These are phyloP conservation scores for Nigrospora oryzae DNA, from an alignment of 2,329 filamentous ascomycete genomes.

Conservation along the genomic window DNA sequence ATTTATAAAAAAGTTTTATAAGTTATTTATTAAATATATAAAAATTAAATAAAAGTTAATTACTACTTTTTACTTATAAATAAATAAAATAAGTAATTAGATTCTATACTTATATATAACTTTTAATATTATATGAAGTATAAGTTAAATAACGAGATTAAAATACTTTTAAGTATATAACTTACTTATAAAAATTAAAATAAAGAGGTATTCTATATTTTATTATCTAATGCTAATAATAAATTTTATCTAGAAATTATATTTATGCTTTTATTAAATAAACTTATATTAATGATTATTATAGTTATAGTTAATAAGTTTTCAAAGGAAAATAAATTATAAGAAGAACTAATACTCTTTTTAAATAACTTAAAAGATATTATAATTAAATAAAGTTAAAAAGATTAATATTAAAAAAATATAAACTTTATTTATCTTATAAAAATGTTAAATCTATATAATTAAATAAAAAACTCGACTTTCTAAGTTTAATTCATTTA, in stretches of 20 bases:
- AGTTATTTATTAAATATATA: conserved; percentile 1
- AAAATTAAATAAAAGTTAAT: neutral
- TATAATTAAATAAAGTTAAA: neutral
- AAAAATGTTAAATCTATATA: neutral
- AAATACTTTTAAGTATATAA: conserved; percentile 4
- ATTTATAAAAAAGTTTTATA: neutral
- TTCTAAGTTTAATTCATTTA: neutral
- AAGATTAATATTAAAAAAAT: neutral
- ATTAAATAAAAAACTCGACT: neutral
- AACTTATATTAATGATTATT: neutral
- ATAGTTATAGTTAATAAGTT: neutral
- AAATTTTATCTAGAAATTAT: neutral
- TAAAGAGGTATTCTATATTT: conserved; percentile 2
- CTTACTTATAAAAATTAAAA: conserved; percentile 5
- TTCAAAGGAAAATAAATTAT: neutral
- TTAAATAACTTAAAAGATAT: neutral
- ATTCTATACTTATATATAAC: conserved; percentile 4
- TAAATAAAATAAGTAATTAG: conserved; percentile 2
- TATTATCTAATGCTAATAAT: neutral
- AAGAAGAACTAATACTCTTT: neutral
- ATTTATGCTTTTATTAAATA: neutral
- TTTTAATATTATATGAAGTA: conserved; percentile 4
- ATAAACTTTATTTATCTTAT: neutral
- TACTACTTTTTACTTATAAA: conserved; percentile 3
- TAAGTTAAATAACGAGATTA: conserved; percentile 3